phyloP scores from a whole-genome alignment of 805 yeast genomes.

The Metahyphopichia silvanorum region DNA sequence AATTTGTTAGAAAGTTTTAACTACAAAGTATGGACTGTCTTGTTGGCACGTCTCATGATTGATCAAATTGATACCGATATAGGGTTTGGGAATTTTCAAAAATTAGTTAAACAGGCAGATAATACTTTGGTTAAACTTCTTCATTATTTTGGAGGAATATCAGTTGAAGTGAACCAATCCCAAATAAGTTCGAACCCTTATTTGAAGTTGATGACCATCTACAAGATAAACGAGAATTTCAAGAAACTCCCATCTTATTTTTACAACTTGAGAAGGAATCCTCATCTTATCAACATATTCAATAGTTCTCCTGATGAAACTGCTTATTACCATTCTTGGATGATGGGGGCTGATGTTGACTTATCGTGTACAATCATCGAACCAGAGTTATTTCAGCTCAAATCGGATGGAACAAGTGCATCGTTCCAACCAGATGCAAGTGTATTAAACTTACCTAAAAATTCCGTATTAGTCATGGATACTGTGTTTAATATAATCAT shows the following conservation, averaged over 20 bases:
- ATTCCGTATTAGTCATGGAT: slow-evolving; percentile 26
- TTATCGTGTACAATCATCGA: slow-evolving; percentile 20
- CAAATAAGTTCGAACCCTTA: slow-evolving; percentile 19
- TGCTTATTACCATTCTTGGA: slow-evolving; percentile 36
- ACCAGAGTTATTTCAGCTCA: slow-evolving; percentile 24
- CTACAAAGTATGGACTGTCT: slow-evolving; percentile 24
- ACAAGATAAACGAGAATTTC: slow-evolving; percentile 24
- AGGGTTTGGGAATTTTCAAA: slow-evolving; percentile 32
- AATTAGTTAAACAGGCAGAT: slow-evolving; percentile 23
- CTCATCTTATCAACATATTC: slow-evolving; percentile 33
- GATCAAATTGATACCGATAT: slow-evolving; percentile 30
- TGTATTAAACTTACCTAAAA: slow-evolving; percentile 8
- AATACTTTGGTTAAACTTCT: slow-evolving; percentile 21
- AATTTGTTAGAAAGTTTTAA: slow-evolving; percentile 29
- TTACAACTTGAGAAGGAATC: slow-evolving; percentile 33
- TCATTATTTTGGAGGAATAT: slow-evolving; percentile 25
- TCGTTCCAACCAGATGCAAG: slow-evolving; percentile 15
- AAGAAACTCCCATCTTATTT: slow-evolving; percentile 25
- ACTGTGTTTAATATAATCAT: slow-evolving; percentile 23
- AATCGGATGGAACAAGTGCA: slow-evolving; percentile 1
- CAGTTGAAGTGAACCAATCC: slow-evolving; percentile 5
- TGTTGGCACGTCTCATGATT: slow-evolving; percentile 30
- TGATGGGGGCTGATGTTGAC: slow-evolving; percentile 14
- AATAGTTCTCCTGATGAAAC: slow-evolving; percentile 46
- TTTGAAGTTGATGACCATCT: slow-evolving; percentile 9